Evolutionary conservation across 1,284 basidiomycete genomes (phyloP), one percentile per base, ranked within the genome.

Genomic region (Violaceomyces palustris): DNA sequence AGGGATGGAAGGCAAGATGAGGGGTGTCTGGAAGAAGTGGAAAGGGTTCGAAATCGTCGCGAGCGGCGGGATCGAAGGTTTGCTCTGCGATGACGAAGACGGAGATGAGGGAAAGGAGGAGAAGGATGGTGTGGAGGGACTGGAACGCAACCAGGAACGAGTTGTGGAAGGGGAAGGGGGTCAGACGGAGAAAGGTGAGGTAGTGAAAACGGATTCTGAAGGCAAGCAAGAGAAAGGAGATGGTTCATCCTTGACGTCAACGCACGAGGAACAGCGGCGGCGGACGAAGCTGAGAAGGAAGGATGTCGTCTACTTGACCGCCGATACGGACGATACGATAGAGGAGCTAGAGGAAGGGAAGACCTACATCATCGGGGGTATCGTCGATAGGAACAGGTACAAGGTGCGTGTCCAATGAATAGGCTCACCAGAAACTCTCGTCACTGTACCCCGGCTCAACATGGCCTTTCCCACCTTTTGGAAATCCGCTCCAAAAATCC

Each of bases 321-420:
- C 92, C 6, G 94, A 99, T 75, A 85, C 92, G 5, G 80, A 85
- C 35, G 82, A 93, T 43, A 88, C 93, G 72, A 77, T 98, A 30
- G 76, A 78, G 8, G 82, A 85, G 51, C 80, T 99, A 36, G 83
- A 81, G 46, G 83, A 87, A 54, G 83, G 84, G 42, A 88, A 91
- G 72, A 86, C 84, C 3, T 98, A 98, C 72, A 83, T 99, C 60
- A 91, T 99, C 46, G 94, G 94, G 25, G 94, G 93, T 12, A 87
- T 99, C 57, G 87, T 87, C 50, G 94, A 99, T 74, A 87, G 87
- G 64, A 99, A 99, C 76, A 84, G 93, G 27, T 87, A 96, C 79
- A 98, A 96, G 81, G n/a, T n/a, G n/a, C n/a, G n/a, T 90, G 87
- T n/a, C n/a, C n/a, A n/a, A n/a, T n/a, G n/a, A n/a, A n/a, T n/a